Conservation (phyloP, 2,329 filamentous ascomycete genomes). For the Aurifilum marmelostoma region DNA sequence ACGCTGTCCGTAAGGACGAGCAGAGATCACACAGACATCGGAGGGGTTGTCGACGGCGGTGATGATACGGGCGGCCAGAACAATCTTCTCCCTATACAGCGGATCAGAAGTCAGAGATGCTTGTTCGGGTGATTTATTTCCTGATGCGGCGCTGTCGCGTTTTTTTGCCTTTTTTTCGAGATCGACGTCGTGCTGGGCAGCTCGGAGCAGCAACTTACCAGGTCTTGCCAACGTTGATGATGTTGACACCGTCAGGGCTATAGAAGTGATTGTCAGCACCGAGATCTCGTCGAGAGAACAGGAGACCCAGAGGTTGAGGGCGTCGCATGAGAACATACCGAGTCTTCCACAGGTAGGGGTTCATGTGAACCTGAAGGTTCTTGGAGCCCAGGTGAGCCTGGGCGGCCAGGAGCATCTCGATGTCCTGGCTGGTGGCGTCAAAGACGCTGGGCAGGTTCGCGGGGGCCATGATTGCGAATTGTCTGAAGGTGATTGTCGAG, state of each 20-base stretch:
- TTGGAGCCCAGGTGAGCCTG: conserved; percentile 97
- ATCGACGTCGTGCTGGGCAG: conserved; percentile 1
- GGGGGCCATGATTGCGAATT: conserved; percentile 72
- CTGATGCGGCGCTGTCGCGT: neutral
- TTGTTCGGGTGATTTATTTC: neutral
- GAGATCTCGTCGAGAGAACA: neutral
- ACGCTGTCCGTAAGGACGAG: conserved; percentile 98
- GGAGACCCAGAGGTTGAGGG: neutral
- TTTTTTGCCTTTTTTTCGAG: conserved; percentile 4
- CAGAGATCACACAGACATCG: conserved; percentile 99
- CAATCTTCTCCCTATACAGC: conserved; percentile 92
- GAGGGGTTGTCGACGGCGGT: conserved; percentile 99
- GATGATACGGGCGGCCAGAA: conserved; percentile 98
- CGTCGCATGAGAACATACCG: conserved; percentile 20
- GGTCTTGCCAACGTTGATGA: conserved; percentile 99
- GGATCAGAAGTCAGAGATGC: neutral
- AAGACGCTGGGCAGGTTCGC: conserved; percentile 91
- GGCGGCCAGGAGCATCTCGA: conserved; percentile 98
- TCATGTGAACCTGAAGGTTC: conserved; percentile 99
- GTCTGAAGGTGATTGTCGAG: conserved; percentile 31
- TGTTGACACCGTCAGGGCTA: conserved; percentile 95
- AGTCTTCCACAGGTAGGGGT: conserved; percentile 97
- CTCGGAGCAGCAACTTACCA: conserved; percentile 67
- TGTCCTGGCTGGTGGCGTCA: conserved; percentile 97
- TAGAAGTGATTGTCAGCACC: conserved; percentile 47